Conservation (phyloP, 2,329 filamentous ascomycete species). For the Boeremia exigua region DNA sequence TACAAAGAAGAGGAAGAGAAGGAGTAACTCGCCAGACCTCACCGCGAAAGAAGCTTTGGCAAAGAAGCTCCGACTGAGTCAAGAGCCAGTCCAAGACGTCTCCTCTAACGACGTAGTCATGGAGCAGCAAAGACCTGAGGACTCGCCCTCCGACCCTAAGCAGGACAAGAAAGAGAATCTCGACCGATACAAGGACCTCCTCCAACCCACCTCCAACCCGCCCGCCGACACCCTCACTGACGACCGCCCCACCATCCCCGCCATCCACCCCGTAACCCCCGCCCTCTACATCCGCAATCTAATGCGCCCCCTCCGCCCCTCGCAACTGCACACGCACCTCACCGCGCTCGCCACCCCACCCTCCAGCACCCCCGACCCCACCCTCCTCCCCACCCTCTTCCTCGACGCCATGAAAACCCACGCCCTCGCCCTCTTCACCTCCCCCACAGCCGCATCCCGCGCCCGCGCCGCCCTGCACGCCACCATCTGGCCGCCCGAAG, state of each 20-base stretch:
- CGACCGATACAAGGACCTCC: constrained; percentile 43
- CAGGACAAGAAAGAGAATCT: constrained; percentile 40
- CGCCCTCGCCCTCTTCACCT: constrained; percentile 77
- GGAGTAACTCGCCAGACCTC: constrained; percentile 48
- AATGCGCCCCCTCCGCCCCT: constrained; percentile 80
- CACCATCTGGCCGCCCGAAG: constrained; percentile 84
- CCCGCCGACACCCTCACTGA: constrained; percentile 29
- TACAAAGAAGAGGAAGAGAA: constrained; percentile 50
- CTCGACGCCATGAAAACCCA: constrained; percentile 88
- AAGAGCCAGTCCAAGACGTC: constrained; percentile 39
- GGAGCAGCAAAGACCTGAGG: constrained; percentile 33
- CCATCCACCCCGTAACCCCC: constrained; percentile 51
- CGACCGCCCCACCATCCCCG: constrained; percentile 43
- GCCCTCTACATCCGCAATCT: constrained; percentile 85
- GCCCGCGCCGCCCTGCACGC: constrained; percentile 79
- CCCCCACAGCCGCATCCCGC: constrained; percentile 72
- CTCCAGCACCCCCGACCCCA: constrained; percentile 55
- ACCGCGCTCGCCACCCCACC: constrained; percentile 69
- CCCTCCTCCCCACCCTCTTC: constrained; percentile 56
- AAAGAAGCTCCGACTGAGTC: constrained; percentile 52
- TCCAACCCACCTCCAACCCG: constrained; percentile 26
- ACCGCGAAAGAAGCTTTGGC: constrained; percentile 45
- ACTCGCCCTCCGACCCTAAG: constrained; percentile 14
- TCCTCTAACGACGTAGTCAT: constrained; percentile 41
- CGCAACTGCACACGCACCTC: constrained; percentile 72